phyloP scores from a whole-genome alignment of 2,329 filamentous ascomycete species.

The Paraphoma chrysanthemicola region DNA sequence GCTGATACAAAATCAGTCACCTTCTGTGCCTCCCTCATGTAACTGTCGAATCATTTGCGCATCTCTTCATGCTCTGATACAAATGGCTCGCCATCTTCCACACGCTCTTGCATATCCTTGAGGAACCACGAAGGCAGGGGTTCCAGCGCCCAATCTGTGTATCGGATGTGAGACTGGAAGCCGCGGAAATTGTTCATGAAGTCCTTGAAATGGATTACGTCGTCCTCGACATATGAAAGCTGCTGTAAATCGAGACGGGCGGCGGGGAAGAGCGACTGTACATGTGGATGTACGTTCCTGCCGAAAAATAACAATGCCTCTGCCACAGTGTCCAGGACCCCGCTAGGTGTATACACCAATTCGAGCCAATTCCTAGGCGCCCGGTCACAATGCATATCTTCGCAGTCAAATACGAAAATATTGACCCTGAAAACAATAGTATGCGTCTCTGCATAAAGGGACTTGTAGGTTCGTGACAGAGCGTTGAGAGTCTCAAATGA shows the following conservation, averaged over 20 bases:
- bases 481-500: neutral
- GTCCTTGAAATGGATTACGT: too few species aligned
- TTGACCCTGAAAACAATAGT: neutral
- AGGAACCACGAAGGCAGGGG: neutral
- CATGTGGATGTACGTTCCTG: too few species aligned
- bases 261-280: too few species aligned
- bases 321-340: neutral
- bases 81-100: neutral
- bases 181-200: too few species aligned
- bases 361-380: neutral
- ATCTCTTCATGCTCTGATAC: neutral
- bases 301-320: neutral
- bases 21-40: neutral
- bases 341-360: neutral
- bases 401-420: neutral
- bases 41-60: neutral
- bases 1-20: neutral
- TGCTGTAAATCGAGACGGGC: too few species aligned
- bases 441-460: neutral
- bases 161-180: too few species aligned
- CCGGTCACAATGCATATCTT: neutral
- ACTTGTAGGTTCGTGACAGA: neutral
- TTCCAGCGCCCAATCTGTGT: too few species aligned
- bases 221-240: too few species aligned
- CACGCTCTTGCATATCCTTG: neutral